Conservation (phyloP, 345 rosid species). For the Kandelia obovata region DNA sequence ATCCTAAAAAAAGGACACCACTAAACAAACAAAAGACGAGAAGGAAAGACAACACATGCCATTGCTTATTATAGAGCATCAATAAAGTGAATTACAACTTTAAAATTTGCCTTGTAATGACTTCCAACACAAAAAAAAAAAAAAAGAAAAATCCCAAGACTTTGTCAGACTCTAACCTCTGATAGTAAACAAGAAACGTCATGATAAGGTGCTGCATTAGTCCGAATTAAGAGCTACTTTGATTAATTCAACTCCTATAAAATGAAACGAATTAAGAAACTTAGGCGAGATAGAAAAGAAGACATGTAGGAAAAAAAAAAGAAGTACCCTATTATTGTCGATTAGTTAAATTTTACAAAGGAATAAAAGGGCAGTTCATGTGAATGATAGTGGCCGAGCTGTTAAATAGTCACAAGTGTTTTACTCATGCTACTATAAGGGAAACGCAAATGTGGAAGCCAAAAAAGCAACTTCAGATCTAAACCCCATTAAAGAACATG, state of each 20-base stretch:
- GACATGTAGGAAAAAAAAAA: too few species aligned
- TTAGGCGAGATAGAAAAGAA: too few species aligned
- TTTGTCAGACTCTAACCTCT: background rate
- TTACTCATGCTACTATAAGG: too few species aligned
- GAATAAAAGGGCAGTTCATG: too few species aligned
- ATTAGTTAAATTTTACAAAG: too few species aligned
- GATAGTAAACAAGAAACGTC: background rate
- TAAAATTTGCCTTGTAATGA: background rate
- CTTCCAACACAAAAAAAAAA: background rate
- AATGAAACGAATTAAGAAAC: too few species aligned
- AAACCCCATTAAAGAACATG: background rate
- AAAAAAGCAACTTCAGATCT: background rate
- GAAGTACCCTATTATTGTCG: too few species aligned
- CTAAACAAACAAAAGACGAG: background rate
- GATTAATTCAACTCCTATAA: too few species aligned
- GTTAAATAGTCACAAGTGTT: too few species aligned
- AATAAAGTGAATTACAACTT: background rate
- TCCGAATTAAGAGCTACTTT: background rate
- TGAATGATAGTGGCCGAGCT: too few species aligned
- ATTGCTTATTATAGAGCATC: conserved; percentile 5
- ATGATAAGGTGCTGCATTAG: background rate
- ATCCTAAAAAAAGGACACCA: background rate
- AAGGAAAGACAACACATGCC: conserved; percentile 16
- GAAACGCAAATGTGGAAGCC: background rate
- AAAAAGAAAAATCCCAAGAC: background rate